Conservation (phyloP, 2,329 filamentous ascomycete genomes). For the Diaporthe sp. region DNA sequence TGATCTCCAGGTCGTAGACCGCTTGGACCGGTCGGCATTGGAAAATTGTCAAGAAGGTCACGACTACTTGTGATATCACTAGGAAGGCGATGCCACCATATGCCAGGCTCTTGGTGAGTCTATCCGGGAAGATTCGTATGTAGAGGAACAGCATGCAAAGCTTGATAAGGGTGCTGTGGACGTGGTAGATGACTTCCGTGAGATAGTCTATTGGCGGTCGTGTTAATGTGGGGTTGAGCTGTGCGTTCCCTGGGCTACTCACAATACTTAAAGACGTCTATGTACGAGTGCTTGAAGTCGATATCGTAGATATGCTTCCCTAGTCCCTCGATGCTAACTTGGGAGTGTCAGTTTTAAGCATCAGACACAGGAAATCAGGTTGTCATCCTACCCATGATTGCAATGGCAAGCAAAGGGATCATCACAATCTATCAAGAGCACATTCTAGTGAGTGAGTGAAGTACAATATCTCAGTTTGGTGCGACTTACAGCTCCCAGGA, state of each 20-base stretch:
- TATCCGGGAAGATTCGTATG: conserved; percentile 10
- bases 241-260: neutral
- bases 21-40: conserved; percentile 1
- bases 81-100: conserved; percentile 7
- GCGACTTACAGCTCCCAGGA: conserved; percentile 6
- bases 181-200: conserved; percentile 17
- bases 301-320: conserved; percentile 21
- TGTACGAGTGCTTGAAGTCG: neutral
- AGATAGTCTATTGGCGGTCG: neutral
- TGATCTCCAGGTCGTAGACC: conserved; percentile 5
- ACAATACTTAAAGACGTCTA: conserved; percentile 19
- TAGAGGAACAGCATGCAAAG: conserved; percentile 27
- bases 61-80: conserved; percentile 20
- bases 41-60: conserved; percentile 19
- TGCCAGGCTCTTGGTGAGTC: conserved; percentile 3
- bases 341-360: neutral
- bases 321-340: conserved; percentile 5
- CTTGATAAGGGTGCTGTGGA: conserved; percentile 27
- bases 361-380: neutral
- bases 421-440: neutral
- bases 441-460: neutral
- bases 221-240: neutral
- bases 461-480: neutral
- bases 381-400: neutral
- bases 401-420: neutral